Conservation (phyloP, 345 rosid genomes). For the Carallia brachiata region DNA sequence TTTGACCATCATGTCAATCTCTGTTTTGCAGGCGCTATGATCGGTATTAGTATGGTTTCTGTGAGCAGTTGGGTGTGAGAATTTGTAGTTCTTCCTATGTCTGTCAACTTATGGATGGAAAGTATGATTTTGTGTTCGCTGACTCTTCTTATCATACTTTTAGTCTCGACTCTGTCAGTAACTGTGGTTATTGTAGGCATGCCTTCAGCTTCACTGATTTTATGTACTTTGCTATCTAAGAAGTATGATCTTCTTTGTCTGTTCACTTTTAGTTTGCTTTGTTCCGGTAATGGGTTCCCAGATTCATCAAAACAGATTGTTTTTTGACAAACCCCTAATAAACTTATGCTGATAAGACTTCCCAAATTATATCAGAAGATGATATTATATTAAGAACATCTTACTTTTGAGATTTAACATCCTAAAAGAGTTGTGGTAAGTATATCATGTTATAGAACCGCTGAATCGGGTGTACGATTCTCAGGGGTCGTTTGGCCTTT, state of each 20-base stretch:
- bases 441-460: no score
- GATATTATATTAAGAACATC: no score
- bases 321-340: no score
- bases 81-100: conserved; percentile 15
- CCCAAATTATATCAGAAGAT: no score
- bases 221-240: conserved; percentile 20
- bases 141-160: conserved; percentile 7
- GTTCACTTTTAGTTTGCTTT: background rate
- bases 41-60: conserved; percentile 36
- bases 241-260: conserved; percentile 21
- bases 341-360: no score
- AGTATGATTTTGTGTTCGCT: conserved; percentile 15
- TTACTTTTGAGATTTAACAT: no score
- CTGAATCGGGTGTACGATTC: no score
- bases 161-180: conserved; percentile 22
- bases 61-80: conserved; percentile 12
- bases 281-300: background rate
- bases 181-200: conserved; percentile 12
- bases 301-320: no score
- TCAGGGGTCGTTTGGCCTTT: no score
- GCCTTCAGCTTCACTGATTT: conserved; percentile 14
- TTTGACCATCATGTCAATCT: background rate
- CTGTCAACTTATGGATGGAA: conserved; percentile 16
- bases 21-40: conserved; percentile 43
- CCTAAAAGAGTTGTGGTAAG: no score